Evolutionary conservation across 2,329 filamentous ascomycete genomes (phyloP), one percentile per base, ranked within the genome.

Genomic region (Stagonosporopsis tanaceti): DNA sequence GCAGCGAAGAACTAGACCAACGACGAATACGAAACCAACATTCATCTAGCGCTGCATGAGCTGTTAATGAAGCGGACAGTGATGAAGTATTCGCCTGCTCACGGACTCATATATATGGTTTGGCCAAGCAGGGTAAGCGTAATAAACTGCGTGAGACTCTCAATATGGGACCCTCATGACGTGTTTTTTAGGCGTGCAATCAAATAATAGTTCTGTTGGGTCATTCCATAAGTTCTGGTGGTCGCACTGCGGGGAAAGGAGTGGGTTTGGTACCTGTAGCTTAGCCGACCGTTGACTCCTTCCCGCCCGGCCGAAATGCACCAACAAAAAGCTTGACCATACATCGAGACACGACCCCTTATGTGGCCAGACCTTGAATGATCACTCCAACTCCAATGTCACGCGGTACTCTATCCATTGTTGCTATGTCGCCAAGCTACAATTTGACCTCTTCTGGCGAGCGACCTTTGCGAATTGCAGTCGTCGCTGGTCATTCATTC

Each of bases 1-100:
- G 72, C 70, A 11, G 64, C 68, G 0, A 73, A 74, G 56, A 44
- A 56, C 35, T 69, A 59, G 50, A 48, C 7, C 30, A 20, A 25
- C 8, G 30, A 12, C n/a, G 20, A 27, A 47, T 40, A 48, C 47
- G 38, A 53, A 50, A 47, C 20, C 11, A 37, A 47, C 9, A 38
- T 2, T 34, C 6, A 14, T 11, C 27, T 8, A 14, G 17, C 37
- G 12, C 20, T 17, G 47, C 34, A 30, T 17, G 17, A 14, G n/a
- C 30, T 28, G 25, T 12, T 11, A 6, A 27, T 17, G 15, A 35
- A 17, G 12, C n/a, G 4, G 37, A 12, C 12, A 14, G 11, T 22
- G 32, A 15, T 6, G 1, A 15, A 15, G 32, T 34, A 14, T 14
- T 34, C 32, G 4, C n/a, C n/a, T 34, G 32, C 14, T n/a, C 32